Conservation (phyloP, 2,329 filamentous ascomycete species). For the Penicillium sp. region DNA sequence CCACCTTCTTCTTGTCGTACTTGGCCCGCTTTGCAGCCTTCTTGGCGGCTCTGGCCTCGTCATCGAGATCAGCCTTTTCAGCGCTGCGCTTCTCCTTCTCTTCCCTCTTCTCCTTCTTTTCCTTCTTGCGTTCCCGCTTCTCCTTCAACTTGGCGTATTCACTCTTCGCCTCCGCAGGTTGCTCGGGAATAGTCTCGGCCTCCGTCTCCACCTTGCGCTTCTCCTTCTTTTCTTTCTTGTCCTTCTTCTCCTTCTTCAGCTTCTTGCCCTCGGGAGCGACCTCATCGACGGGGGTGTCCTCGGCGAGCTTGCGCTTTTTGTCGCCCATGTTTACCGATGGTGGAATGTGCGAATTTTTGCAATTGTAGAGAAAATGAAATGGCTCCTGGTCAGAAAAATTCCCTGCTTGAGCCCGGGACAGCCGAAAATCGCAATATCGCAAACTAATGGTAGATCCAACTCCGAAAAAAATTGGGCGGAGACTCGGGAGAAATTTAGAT, state of each 20-base stretch:
- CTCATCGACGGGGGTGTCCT: conserved; percentile 29
- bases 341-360: neutral
- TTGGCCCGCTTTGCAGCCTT: conserved; percentile 27
- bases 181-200: neutral
- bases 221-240: conserved; percentile 26
- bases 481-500: conserved; percentile 31
- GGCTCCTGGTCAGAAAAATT: too few relatives aligned
- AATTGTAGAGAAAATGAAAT: neutral
- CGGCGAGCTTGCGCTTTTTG: conserved; percentile 44
- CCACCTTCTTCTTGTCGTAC: conserved; percentile 26
- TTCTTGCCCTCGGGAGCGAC: conserved; percentile 37
- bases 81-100: conserved; percentile 22
- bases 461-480: conserved; percentile 32
- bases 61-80: conserved; percentile 14
- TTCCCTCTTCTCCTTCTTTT: conserved; percentile 17
- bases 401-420: neutral
- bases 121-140: conserved; percentile 17
- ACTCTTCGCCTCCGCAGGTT: conserved; percentile 12
- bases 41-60: neutral
- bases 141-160: conserved; percentile 13
- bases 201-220: conserved; percentile 10
- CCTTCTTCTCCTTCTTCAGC: conserved; percentile 34
- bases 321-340: conserved; percentile 32
- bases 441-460: conserved; percentile 9
- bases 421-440: neutral